A percentile compares a stretch with the other conserved stretches of the same genome.
Evolutionary conservation across 352 stramenopile genomes (phyloP).

Genomic region (Globisporangium viniferum): DNA sequence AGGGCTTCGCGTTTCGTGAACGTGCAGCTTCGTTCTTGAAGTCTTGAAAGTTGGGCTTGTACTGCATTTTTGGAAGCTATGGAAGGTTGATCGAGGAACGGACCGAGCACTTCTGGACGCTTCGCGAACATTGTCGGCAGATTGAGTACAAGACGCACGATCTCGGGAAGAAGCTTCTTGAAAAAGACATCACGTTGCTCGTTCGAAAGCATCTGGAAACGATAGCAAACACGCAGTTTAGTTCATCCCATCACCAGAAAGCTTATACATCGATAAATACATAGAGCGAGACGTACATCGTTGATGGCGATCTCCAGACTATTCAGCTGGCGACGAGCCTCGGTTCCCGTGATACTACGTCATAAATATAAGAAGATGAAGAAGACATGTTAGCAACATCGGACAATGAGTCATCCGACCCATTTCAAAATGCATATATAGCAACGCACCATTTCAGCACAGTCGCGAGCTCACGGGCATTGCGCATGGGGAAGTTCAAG

Average conservation of each 20-base stretch:
- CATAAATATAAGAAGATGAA: slow-evolving; percentile 7
- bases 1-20: slow-evolving; percentile 50
- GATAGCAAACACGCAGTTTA: neutral
- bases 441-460: slow-evolving; percentile 43
- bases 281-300: slow-evolving; percentile 19
- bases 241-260: neutral
- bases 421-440: neutral
- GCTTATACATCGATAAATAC: neutral
- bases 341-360: slow-evolving; percentile 28
- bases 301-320: slow-evolving; percentile 38
- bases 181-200: slow-evolving; percentile 41
- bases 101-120: slow-evolving; percentile 35
- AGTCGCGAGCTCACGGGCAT: slow-evolving; percentile 27
- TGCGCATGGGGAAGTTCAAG: slow-evolving; percentile 39
- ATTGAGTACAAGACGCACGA: slow-evolving; percentile 42
- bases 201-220: slow-evolving; percentile 33
- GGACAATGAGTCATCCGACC: neutral
- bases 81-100: slow-evolving; percentile 9
- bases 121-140: slow-evolving; percentile 49
- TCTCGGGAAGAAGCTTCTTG: slow-evolving; percentile 37
- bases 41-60: neutral
- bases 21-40: slow-evolving; percentile 22
- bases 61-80: neutral
- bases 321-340: slow-evolving; percentile 28
- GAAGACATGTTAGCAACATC: neutral